phyloP scores from a whole-genome alignment of 805 yeast species.

The Candida anglica region DNA sequence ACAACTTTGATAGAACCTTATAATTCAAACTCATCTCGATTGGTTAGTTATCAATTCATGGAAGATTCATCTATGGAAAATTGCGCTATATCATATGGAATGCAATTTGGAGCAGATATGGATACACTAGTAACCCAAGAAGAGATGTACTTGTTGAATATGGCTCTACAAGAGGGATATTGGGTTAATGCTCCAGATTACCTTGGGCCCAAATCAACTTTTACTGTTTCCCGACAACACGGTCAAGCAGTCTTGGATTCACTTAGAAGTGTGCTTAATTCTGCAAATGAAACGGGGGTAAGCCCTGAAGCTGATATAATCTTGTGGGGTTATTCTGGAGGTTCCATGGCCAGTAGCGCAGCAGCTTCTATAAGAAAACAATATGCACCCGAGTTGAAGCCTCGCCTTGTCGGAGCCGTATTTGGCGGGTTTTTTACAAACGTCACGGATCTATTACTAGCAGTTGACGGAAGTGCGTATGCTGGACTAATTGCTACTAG shows the following conservation, averaged over 20 bases:
- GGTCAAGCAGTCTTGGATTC: background rate
- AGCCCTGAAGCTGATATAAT: background rate
- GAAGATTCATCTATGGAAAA: background rate
- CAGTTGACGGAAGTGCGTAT: constrained; percentile 14
- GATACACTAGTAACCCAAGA: background rate
- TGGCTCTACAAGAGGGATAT: background rate
- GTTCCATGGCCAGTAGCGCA: constrained; percentile 19
- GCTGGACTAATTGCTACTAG: constrained; percentile 20
- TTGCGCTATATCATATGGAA: background rate
- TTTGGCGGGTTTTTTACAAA: constrained; percentile 25
- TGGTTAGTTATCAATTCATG: background rate
- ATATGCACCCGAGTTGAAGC: constrained; percentile 19
- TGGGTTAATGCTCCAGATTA: background rate
- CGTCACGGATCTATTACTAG: constrained; percentile 15
- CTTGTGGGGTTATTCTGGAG: constrained; percentile 23
- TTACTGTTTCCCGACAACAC: background rate
- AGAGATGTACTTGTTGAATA: background rate
- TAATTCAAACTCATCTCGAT: background rate
- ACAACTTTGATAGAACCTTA: background rate
- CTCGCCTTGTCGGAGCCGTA: constrained; percentile 20
- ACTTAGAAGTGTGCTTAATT: background rate
- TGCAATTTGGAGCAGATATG: background rate
- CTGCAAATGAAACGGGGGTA: background rate
- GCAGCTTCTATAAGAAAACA: constrained; percentile 16
- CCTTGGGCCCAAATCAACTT: background rate